A percentile compares a stretch with the other conserved stretches of the same genome.
Conservation (phyloP, 2,329 filamentous ascomycete species). For the Xylaria sp. region DNA sequence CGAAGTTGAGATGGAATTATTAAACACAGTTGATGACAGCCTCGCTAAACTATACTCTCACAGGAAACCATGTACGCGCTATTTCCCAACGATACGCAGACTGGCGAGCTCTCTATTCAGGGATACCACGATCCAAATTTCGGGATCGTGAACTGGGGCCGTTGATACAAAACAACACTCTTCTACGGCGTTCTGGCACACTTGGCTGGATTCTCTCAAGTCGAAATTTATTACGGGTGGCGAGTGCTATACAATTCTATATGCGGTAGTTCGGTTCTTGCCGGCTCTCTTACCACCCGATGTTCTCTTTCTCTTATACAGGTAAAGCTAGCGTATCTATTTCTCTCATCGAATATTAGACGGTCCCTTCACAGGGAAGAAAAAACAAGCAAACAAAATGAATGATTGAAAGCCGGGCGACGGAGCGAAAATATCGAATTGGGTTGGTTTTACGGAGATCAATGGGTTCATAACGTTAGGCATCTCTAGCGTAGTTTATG, state of each 20-base stretch:
- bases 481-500: not conserved
- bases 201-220: not conserved
- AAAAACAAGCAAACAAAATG: not conserved
- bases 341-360: not conserved
- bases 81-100: conserved; percentile 54
- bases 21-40: conserved; percentile 2
- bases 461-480: not conserved
- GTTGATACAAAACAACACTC: conserved; percentile 19
- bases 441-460: conserved; percentile 1
- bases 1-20: conserved; percentile 1
- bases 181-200: not conserved
- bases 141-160: conserved; percentile 47
- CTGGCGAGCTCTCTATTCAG: conserved; percentile 52
- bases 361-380: not conserved
- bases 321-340: not conserved
- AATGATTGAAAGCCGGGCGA: not conserved
- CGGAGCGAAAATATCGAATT: not conserved
- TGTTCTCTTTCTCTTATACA: conserved; percentile 5
- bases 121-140: conserved; percentile 53
- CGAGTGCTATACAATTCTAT: not conserved
- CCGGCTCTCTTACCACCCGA: not conserved
- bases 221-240: not conserved
- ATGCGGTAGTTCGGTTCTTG: not conserved
- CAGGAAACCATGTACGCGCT: conserved; percentile 53
- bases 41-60: not conserved